These are phyloP conservation scores for Flaveria robusta DNA, from an alignment of 129 eudicot species.

Conservation along the genomic window DNA sequence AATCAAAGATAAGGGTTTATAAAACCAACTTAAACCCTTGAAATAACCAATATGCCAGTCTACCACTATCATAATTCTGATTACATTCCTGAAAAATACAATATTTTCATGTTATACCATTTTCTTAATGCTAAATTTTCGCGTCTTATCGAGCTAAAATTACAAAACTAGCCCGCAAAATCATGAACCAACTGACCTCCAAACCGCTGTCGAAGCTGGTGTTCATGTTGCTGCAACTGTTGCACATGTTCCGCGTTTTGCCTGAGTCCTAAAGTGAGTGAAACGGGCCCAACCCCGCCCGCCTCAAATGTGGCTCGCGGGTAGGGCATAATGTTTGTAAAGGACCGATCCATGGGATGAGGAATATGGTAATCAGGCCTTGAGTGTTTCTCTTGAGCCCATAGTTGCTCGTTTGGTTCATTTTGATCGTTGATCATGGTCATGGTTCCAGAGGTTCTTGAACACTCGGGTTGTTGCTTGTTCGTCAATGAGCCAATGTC, in stretches of 20 bases:
- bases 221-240: constrained; percentile 52
- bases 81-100: constrained; percentile 33
- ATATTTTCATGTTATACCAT: constrained; percentile 18
- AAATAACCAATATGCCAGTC: constrained; percentile 33
- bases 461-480: constrained; percentile 44
- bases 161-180: constrained; percentile 61
- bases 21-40: constrained; percentile 25
- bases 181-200: constrained; percentile 79
- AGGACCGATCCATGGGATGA: constrained; percentile 49
- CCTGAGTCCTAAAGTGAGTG: constrained; percentile 78
- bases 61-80: constrained; percentile 30
- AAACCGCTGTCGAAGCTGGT: constrained; percentile 60
- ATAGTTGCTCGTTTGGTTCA: constrained; percentile 35
- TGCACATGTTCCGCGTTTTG: constrained; percentile 66
- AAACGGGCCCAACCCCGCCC: constrained; percentile 68
- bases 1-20: constrained; percentile 33
- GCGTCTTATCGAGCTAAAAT: constrained; percentile 16
- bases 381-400: constrained; percentile 67
- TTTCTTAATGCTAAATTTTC: constrained; percentile 26
- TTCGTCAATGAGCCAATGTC: constrained; percentile 24
- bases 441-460: constrained; percentile 26
- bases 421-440: constrained; percentile 23
- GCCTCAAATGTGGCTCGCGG: constrained; percentile 52
- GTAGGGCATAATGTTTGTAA: constrained; percentile 51
- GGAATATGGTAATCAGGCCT: constrained; percentile 51